These are phyloP conservation scores for Fusarium coffeatum DNA, from an alignment of 2,329 filamentous ascomycete genomes.

Conservation along the genomic window DNA sequence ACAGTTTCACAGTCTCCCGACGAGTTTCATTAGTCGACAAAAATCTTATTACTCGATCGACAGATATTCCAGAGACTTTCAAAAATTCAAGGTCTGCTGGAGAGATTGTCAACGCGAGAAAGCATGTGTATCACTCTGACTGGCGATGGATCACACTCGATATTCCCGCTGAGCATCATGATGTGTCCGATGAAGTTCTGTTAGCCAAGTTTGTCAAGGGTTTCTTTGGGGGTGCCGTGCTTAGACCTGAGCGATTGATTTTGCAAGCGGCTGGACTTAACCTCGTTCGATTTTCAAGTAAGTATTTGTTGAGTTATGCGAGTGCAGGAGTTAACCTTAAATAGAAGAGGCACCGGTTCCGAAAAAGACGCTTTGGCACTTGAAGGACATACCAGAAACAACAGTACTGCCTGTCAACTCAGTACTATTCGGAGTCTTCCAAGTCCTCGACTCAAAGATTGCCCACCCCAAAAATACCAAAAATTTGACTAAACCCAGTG, in stretches of 20 bases:
- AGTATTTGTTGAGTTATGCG: accelerated
- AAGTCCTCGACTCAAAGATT: constrained; percentile 38
- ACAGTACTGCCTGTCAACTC: constrained; percentile 36
- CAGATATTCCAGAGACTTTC: constrained; percentile 41
- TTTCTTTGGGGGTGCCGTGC: constrained; percentile 49
- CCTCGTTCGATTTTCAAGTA: constrained; percentile 37
- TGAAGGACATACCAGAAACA: constrained; percentile 30
- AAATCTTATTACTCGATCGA: constrained; percentile 30
- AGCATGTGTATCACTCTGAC: constrained; percentile 37
- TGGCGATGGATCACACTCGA: constrained; percentile 42
- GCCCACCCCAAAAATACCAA: not conserved
- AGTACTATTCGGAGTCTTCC: constrained; percentile 46
- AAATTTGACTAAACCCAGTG: not conserved
- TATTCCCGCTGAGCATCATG: constrained; percentile 20
- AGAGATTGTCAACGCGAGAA: constrained; percentile 43
- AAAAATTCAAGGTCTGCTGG: constrained; percentile 40
- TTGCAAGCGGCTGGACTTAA: constrained; percentile 25
- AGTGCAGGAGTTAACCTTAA: not conserved
- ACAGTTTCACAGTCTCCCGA: constrained; percentile 31
- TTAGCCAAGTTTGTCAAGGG: constrained; percentile 47
- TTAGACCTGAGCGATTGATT: constrained; percentile 42
- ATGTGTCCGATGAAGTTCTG: constrained; percentile 44
- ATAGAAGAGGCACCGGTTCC: constrained; percentile 17
- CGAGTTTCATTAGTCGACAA: constrained; percentile 18
- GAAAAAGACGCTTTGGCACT: constrained; percentile 31